phyloP scores from a whole-genome alignment of 208 protist genomes.

The Trichomonas vaginalis region DNA sequence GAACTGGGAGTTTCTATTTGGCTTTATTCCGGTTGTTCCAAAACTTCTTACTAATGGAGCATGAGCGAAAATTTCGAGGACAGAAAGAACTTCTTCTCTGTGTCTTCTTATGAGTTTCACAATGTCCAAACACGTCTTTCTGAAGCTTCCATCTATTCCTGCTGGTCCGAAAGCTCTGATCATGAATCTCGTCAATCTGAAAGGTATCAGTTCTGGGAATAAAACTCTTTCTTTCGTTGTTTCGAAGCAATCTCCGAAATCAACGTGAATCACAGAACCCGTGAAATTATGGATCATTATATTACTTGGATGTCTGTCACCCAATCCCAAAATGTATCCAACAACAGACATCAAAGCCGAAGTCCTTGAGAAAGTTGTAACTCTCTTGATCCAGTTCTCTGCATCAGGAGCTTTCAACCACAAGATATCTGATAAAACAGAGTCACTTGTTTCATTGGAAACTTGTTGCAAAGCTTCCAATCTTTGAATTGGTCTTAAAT shows the following conservation, averaged over 20 bases:
- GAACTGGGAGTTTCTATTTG: neutral
- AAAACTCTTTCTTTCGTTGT: slow-evolving; percentile 7
- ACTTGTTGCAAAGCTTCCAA: neutral
- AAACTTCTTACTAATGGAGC: neutral
- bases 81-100: neutral
- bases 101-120: neutral
- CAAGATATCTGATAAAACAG: neutral
- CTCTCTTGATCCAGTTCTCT: neutral
- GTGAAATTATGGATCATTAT: neutral
- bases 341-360: neutral
- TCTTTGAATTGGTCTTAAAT: neutral
- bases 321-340: slow-evolving; percentile 11
- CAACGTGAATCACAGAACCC: slow-evolving; percentile 8
- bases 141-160: neutral
- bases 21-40: neutral
- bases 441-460: neutral
- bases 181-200: slow-evolving; percentile 1
- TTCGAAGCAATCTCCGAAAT: slow-evolving; percentile 31
- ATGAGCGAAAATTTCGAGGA: neutral
- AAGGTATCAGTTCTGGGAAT: slow-evolving; percentile 16
- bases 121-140: neutral
- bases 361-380: neutral
- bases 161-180: neutral
- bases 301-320: slow-evolving; percentile 1
- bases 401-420: neutral